Base-by-base conservation (phyloP, 2,329 filamentous ascomycete genomes). In the Pezicula radicicola region DNA sequence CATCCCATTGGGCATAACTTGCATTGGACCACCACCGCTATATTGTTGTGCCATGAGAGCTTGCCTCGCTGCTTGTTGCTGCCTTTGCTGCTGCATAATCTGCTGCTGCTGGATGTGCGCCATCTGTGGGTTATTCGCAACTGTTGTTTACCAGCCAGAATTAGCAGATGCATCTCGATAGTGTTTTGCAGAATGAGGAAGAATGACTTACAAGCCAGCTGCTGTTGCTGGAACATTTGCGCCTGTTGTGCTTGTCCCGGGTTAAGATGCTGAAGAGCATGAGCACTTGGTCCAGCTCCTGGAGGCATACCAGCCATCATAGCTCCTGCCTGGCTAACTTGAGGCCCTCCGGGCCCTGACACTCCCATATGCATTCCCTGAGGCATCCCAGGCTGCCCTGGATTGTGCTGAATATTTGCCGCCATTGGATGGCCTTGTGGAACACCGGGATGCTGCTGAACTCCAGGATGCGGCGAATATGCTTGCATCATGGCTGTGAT, bases 251-350 rank as follows among this genome's bases (percentile, higher is more conserved):
- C 70, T 54, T 74, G 72, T 18, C 47, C 55, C 16, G 87, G 85
- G 64, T 77, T 88, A 49, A 91, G 68, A 66, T 92, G 88, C 65
- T 87, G 85, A 62, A 91, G 72, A 16, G 85, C 85, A 70, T 90
- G 87, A 54, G 81, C 79, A 69, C 83, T 87, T 46, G 75, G 75
- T 48, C 67, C 68, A 49, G 76, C 78, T 55, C 86, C 83, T 28
- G 85, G 86, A 57, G 87, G 87, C 83, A 92, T 89, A 52, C 81
- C 85, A 58, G 75, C 81, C 87, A 92, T 90, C 78, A 91, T 81
- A 51, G 84, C 80, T 27, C 75, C 75, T 48, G 80, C 81, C 63
- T 88, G 85, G 66, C 84, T 89, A 59, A 89, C 85, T 66, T 89
- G 87, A 42, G 78, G 75, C 55, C 80, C 82, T 59, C 83, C 84